A percentile compares a stretch with the other conserved stretches of the same genome.
phyloP scores from a whole-genome alignment of 2,329 filamentous ascomycete species.

The Daldinia eschscholtzii region DNA sequence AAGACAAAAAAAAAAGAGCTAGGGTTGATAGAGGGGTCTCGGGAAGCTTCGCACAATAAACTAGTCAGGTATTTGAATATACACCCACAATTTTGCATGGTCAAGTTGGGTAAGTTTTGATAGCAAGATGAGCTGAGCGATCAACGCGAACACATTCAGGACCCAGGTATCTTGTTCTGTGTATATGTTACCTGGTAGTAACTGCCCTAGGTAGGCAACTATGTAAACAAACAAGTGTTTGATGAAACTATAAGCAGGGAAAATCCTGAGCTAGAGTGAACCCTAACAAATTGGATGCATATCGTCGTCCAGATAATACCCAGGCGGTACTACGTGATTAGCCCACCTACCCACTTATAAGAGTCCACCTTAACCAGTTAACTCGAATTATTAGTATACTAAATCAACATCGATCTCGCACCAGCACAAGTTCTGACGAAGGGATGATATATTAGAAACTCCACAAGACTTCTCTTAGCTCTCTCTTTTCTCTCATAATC shows the following conservation, averaged over 20 bases:
- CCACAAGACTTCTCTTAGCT: constrained; percentile 11
- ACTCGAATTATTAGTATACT: constrained; percentile 24
- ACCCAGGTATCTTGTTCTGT: no score
- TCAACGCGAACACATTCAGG: not conserved
- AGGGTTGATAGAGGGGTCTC: constrained; percentile 18
- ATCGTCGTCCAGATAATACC: constrained; percentile 10
- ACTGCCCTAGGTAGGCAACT: no score
- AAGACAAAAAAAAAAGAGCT: not conserved
- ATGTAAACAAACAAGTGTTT: not conserved
- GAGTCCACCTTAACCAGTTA: constrained; percentile 8
- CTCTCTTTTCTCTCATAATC: not conserved
- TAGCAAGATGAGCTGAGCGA: not conserved
- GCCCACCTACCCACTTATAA: constrained; percentile 8
- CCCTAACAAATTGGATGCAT: constrained; percentile 33
- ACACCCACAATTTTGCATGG: not conserved
- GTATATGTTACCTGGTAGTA: no score
- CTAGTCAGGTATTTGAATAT: constrained; percentile 2
- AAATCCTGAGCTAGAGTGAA: constrained; percentile 24
- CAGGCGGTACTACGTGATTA: constrained; percentile 5
- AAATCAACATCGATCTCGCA: constrained; percentile 14
- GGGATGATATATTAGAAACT: constrained; percentile 36
- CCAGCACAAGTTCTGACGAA: constrained; percentile 32
- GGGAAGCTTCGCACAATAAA: constrained; percentile 13
- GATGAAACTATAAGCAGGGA: constrained; percentile 31
- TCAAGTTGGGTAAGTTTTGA: not conserved